Conservation (phyloP, 148 eudicot species). For the Rhododendron kiyosumense region DNA sequence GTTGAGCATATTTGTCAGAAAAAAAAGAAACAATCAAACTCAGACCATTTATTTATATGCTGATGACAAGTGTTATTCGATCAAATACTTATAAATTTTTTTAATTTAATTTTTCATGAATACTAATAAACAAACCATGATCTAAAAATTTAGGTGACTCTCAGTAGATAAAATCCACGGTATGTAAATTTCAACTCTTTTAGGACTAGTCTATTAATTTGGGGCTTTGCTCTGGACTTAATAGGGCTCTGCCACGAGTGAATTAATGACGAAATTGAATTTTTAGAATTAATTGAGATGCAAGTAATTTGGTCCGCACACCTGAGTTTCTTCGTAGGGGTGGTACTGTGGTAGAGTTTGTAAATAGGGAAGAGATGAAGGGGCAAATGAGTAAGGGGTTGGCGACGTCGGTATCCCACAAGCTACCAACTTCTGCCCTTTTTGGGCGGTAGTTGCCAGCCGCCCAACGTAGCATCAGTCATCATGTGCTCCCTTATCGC, state of each 20-base stretch:
- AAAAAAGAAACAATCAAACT: no score
- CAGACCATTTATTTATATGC: neutral
- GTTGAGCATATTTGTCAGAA: no score
- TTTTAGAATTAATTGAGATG: no score
- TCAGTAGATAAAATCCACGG: neutral
- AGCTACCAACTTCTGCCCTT: constrained; percentile 7
- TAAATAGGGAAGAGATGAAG: neutral
- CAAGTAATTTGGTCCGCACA: no score
- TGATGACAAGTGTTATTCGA: neutral
- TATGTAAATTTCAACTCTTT: neutral
- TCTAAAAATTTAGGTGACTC: neutral
- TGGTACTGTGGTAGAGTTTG: neutral
- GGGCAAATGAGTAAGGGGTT: neutral
- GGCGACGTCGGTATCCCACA: neutral
- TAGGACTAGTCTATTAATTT: no score
- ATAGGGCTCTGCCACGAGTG: no score
- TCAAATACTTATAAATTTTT: no score
- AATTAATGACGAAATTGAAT: no score
- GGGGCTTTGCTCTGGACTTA: no score
- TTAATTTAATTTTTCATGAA: neutral
- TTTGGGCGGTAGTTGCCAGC: constrained; percentile 15
- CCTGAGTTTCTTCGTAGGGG: no score
- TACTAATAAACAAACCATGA: neutral
- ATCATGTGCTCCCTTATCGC: constrained; percentile 15
- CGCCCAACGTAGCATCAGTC: constrained; percentile 10